Percentiles rank a stretch among this genome's conserved stretches.
These are phyloP conservation scores for Herpetomonas tarakana DNA, from an alignment of 208 protist species.

Conservation along the genomic window DNA sequence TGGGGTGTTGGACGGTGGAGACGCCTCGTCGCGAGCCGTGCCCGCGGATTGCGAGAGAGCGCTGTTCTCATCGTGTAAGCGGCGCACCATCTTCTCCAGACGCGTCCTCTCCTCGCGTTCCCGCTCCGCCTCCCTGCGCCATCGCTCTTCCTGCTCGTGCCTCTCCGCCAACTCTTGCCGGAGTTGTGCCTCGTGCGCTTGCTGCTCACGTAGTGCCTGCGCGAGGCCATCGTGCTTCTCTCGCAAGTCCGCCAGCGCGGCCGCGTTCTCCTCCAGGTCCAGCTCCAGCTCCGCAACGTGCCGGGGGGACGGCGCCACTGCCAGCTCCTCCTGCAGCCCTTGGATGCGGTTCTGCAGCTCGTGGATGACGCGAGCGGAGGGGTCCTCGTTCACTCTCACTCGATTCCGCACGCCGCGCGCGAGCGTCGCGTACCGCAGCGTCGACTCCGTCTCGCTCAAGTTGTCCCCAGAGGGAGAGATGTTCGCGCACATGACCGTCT, in stretches of 20 bases:
- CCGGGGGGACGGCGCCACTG: slow-evolving; percentile 13
- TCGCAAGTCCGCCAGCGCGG: slow-evolving; percentile 4
- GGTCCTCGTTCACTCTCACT: slow-evolving; percentile 86
- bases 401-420: slow-evolving; percentile 81
- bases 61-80: not conserved
- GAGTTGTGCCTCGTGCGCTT: not conserved
- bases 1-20: too few relatives aligned
- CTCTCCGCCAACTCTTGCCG: slow-evolving; percentile 6
- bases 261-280: slow-evolving; percentile 13
- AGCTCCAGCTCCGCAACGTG: slow-evolving; percentile 24
- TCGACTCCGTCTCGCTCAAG: slow-evolving; percentile 76
- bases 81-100: slow-evolving; percentile 11
- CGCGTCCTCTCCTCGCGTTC: slow-evolving; percentile 11
- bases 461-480: slow-evolving; percentile 62
- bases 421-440: slow-evolving; percentile 74
- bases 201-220: slow-evolving; percentile 6
- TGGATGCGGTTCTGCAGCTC: slow-evolving; percentile 70
- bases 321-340: slow-evolving; percentile 41
- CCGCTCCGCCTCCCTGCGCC: slow-evolving; percentile 8
- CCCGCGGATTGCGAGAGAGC: too few relatives aligned
- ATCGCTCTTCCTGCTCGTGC: slow-evolving; percentile 12
- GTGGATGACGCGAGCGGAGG: slow-evolving; percentile 69
- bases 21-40: too few relatives aligned
- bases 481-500: slow-evolving; percentile 84
- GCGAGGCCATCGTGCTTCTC: slow-evolving; percentile 11